Evolutionary conservation across 1,284 basidiomycete genomes (phyloP), one percentile per base, ranked within the genome.

Genomic region (Gastroboletus turbinatus): DNA sequence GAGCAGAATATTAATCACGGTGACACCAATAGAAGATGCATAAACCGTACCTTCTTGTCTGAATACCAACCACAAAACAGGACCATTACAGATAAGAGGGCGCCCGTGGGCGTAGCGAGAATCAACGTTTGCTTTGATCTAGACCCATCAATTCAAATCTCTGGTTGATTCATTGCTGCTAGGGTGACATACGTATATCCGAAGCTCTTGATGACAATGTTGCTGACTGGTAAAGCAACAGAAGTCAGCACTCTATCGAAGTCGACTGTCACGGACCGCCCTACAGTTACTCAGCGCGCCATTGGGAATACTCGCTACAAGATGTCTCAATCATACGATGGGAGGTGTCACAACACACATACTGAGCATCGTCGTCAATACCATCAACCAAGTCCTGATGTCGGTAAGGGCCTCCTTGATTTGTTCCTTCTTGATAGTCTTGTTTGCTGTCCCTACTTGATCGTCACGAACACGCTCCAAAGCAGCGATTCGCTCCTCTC

Each of bases 401-500:
- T 89, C 87, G 5, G 67, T 70, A 5, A 86, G 52, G 0, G 85
- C 82, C 65, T 88, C 84, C 32, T 77, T 64, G 19, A 83, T 73
- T 65, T 88, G 85, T 5, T 80, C 75, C 63, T 74, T 79, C 74
- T 90, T 88, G 64, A 83, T 71, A 4, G 72, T 77, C 68, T 81
- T 82, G 69, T 85, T 86, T 62, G 80, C 78, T 0, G 79, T 85
- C 1, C 87, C 88, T 36, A 81, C 82, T 63, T 85, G 81, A 60
- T 88, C 85, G 59, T 85, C 78, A 35, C 84, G 79, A n/a, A 89
- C 82, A 39, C 87, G 78, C 66, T 88, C 87, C 29, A 88, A 69
- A 4, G 78, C 83, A 29, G 85, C 82, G 47, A 86, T 78, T 16
- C 83, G 76, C 62, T 89, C 85, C 61, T 85, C 81, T 50, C 73